Base-by-base conservation (phyloP, 805 yeast species). In the Candida morakotiae region DNA sequence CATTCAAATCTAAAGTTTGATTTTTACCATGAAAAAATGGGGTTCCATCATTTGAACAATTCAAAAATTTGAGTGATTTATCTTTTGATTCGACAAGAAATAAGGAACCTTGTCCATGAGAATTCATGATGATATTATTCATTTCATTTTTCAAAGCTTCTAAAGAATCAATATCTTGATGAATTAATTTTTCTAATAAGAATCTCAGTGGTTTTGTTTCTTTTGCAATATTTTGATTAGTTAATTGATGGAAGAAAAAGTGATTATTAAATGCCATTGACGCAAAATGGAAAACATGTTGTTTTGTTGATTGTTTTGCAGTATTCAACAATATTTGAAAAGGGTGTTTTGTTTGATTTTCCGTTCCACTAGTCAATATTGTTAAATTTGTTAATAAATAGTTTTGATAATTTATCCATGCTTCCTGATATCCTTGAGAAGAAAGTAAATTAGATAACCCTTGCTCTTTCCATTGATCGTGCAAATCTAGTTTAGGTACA, bases 221-320 rank as follows among this genome's bases (percentile, higher is more conserved):
- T 24, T 46, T 34, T 5, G 71, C 71, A 28, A 48, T 54, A 3
- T 51, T 38, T 39, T 53, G 52, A 32, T 59, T 56, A 9, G 62
- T 47, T 32, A 81, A 63, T 52, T 83, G 84, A 57, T 83, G 78
- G 53, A 88, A 80, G 51, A 84, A 87, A 35, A 93, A 71, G 62
- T 91, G 98, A 66, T 93, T 93, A 64, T 88, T 89, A 65, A 85
- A 91, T 2, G 88, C 81, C 56, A 85, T 95, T 4, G 96, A 85
- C 2, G 98, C 97, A 53, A 73, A 77, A 62, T 89, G 93, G 71
- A 82, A 89, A n/a, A 77, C 60, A 38, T 77, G 75, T 23, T 88
- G 81, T 49, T 77, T 75, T 21, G 79, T 75, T 21, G 84, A 69
- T 44, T 78, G 75, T 50, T 75, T 74, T 3, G 88, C 83, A 1